Evolutionary conservation across 345 rosid species (phyloP).

Genomic region (Excoecaria agallocha): DNA sequence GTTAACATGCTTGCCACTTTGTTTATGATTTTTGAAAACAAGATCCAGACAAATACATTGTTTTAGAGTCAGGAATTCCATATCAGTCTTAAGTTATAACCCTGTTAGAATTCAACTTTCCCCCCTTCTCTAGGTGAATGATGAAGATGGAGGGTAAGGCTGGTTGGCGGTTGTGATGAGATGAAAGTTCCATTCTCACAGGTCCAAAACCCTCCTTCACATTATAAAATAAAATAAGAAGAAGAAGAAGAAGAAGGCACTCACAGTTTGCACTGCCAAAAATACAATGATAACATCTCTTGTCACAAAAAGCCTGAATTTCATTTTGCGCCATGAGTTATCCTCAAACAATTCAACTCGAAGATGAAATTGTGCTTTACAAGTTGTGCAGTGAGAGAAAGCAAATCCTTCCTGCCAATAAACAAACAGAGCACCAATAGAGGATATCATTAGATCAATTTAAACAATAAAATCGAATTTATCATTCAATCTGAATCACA

Average conservation of each 20-base stretch:
- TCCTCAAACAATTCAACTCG: conserved; percentile 69
- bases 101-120: not conserved
- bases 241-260: conserved; percentile 15
- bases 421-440: not conserved
- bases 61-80: not conserved
- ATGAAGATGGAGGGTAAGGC: not conserved
- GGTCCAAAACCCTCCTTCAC: not conserved
- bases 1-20: not conserved
- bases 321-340: conserved; percentile 80
- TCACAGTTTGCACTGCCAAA: conserved; percentile 83
- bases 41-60: not conserved
- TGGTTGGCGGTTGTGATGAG: not conserved
- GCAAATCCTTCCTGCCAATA: conserved; percentile 82
- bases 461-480: not conserved
- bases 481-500: not conserved
- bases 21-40: not conserved
- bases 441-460: not conserved
- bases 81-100: not conserved
- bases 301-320: conserved; percentile 90
- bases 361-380: conserved; percentile 86
- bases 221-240: too few species aligned
- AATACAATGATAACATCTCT: conserved; percentile 90
- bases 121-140: not conserved
- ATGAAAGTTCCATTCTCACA: not conserved
- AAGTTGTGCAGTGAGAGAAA: conserved; percentile 89